phyloP scores from a whole-genome alignment of 306 rosid genomes.

The Castanea mollissima region DNA sequence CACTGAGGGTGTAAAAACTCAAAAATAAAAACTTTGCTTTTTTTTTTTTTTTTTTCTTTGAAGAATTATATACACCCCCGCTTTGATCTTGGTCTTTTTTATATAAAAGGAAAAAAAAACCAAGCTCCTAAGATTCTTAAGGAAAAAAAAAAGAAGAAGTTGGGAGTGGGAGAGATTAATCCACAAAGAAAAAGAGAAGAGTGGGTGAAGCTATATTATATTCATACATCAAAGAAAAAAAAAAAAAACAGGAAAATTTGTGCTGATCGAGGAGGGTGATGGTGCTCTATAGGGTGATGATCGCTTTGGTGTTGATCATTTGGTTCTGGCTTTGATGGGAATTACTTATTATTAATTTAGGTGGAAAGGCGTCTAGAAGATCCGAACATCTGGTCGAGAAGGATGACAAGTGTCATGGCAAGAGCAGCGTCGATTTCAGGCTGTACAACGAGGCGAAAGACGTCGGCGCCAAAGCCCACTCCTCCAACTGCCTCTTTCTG shows the following conservation, averaged over 20 bases:
- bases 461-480: constrained; percentile 59
- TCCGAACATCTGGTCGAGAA: constrained; percentile 66
- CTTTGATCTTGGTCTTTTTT: constrained; percentile 37
- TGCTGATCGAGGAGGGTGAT: neutral
- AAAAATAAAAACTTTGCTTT: neutral
- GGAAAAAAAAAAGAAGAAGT: neutral
- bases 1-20: neutral
- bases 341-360: no score
- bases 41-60: neutral
- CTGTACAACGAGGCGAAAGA: constrained; percentile 59
- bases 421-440: constrained; percentile 52
- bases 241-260: neutral
- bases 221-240: neutral
- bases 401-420: constrained; percentile 66
- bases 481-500: constrained; percentile 57
- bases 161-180: neutral
- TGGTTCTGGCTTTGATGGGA: neutral
- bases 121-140: constrained; percentile 18
- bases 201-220: neutral
- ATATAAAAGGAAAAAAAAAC: constrained; percentile 44
- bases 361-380: constrained; percentile 26
- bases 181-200: neutral
- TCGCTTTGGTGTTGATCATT: neutral
- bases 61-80: constrained; percentile 8
- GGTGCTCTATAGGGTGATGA: neutral